Evolutionary conservation across 1,284 basidiomycete genomes (phyloP).

Genomic region (Ceratobasidium sp.): DNA sequence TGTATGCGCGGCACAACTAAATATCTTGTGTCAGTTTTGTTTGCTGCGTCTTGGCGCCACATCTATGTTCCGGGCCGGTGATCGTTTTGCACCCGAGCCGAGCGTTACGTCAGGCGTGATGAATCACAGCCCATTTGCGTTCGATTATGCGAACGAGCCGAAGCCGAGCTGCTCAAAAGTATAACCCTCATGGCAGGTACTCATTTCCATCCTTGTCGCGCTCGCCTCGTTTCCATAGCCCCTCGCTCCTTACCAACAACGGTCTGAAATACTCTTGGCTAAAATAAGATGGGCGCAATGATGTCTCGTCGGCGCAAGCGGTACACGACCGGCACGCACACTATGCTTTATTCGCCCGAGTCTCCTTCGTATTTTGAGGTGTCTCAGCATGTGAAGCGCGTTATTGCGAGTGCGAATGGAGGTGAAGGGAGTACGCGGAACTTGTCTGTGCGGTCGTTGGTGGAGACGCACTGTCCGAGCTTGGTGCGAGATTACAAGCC

Average conservation of each 20-base stretch:
- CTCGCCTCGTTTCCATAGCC: slow-evolving; percentile 19
- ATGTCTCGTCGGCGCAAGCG: slow-evolving; percentile 32
- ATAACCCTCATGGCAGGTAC: slow-evolving; percentile 13
- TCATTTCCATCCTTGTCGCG: not conserved
- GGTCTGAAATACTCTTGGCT: not conserved
- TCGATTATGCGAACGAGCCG: not conserved
- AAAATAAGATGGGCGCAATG: slow-evolving; percentile 26
- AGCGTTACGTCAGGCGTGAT: too few relatives aligned
- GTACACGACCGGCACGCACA: slow-evolving; percentile 36
- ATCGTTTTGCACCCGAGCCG: too few relatives aligned
- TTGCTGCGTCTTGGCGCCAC: too few relatives aligned
- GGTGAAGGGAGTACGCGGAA: not conserved
- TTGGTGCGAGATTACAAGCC: slow-evolving; percentile 59
- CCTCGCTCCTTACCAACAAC: not conserved
- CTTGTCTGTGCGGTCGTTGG: slow-evolving; percentile 44
- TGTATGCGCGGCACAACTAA: too few relatives aligned
- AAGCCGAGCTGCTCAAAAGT: slow-evolving; percentile 36
- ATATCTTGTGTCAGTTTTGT: too few relatives aligned
- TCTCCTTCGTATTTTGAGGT: slow-evolving; percentile 40
- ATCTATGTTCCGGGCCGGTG: too few relatives aligned
- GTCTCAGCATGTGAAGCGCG: not conserved
- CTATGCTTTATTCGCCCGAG: slow-evolving; percentile 42
- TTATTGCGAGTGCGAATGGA: not conserved
- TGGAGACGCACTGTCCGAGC: slow-evolving; percentile 51
- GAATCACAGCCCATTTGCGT: too few relatives aligned